These are phyloP conservation scores for Leccinum boreale DNA, from an alignment of 768 basidiomycete species.

Conservation along the genomic window DNA sequence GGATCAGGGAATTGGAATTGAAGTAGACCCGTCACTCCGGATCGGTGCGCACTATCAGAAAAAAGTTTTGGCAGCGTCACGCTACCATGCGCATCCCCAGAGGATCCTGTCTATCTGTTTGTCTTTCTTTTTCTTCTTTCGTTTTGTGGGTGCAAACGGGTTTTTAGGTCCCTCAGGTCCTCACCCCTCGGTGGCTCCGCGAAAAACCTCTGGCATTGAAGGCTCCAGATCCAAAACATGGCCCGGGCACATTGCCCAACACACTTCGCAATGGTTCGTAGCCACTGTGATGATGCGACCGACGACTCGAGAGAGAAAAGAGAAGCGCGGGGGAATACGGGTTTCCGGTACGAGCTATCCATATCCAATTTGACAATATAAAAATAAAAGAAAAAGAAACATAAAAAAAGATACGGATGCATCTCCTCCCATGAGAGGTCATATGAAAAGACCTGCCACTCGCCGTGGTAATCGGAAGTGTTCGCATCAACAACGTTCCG, in stretches of 20 bases:
- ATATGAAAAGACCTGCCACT: conserved; percentile 13
- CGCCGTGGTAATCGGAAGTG: conserved; percentile 24
- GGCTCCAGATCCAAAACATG: conserved; percentile 9
- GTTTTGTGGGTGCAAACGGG: background rate
- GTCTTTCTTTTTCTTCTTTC: background rate
- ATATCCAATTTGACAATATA: conserved; percentile 15
- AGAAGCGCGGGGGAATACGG: conserved; percentile 2
- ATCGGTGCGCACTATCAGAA: conserved; percentile 8
- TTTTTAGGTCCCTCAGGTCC: background rate
- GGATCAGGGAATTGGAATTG: conserved; percentile 18
- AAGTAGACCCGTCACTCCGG: conserved; percentile 3
- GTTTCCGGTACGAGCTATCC: conserved; percentile 11
- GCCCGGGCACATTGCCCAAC: conserved; percentile 10
- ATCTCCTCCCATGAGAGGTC: conserved; percentile 15
- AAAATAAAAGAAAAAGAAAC: conserved; percentile 1
- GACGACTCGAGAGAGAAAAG: background rate
- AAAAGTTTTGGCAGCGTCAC: conserved; percentile 1
- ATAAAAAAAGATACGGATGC: conserved; percentile 7
- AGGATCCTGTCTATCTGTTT: background rate
- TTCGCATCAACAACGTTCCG: conserved; percentile 13
- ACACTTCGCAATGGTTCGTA: background rate
- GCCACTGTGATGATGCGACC: background rate
- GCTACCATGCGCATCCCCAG: conserved; percentile 1
- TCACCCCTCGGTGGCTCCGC: conserved; percentile 7
- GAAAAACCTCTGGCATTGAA: conserved; percentile 12